These are phyloP conservation scores for Chrysanthemum seticuspe DNA, from an alignment of 129 eudicot genomes.

Conservation along the genomic window DNA sequence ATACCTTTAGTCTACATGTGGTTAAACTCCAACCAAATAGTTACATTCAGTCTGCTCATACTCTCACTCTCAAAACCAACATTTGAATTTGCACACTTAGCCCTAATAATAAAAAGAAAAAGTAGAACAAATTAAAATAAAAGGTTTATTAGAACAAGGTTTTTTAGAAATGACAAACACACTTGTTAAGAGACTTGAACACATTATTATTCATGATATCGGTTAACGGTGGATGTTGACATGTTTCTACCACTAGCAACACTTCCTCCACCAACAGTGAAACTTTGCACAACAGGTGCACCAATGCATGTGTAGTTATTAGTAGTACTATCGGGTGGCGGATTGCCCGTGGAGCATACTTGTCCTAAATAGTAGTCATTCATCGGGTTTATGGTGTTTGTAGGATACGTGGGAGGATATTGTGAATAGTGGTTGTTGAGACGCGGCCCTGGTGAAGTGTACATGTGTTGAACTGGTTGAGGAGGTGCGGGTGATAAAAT, in stretches of 20 bases:
- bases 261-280: constrained; percentile 33
- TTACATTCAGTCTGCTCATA: constrained; percentile 25
- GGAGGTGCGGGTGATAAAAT: constrained; percentile 45
- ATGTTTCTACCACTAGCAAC: constrained; percentile 44
- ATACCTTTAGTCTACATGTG: constrained; percentile 33
- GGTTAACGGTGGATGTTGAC: constrained; percentile 36
- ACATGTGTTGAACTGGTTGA: constrained; percentile 41
- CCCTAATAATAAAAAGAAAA: constrained; percentile 21
- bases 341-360: constrained; percentile 35
- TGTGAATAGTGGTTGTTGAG: constrained; percentile 46
- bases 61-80: constrained; percentile 26
- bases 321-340: constrained; percentile 28
- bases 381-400: constrained; percentile 2
- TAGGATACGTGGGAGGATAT: constrained; percentile 2
- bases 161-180: no score
- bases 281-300: constrained; percentile 68
- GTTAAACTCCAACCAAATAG: constrained; percentile 30
- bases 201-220: constrained; percentile 52
- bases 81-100: constrained; percentile 24
- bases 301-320: constrained; percentile 78
- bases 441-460: constrained; percentile 52
- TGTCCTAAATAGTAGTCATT: constrained; percentile 78
- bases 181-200: constrained; percentile 4
- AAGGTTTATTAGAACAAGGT: not conserved
- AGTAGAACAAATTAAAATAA: not conserved